Evolutionary conservation across 2,329 filamentous ascomycete genomes (phyloP).

Genomic region (Colletotrichum phormii): DNA sequence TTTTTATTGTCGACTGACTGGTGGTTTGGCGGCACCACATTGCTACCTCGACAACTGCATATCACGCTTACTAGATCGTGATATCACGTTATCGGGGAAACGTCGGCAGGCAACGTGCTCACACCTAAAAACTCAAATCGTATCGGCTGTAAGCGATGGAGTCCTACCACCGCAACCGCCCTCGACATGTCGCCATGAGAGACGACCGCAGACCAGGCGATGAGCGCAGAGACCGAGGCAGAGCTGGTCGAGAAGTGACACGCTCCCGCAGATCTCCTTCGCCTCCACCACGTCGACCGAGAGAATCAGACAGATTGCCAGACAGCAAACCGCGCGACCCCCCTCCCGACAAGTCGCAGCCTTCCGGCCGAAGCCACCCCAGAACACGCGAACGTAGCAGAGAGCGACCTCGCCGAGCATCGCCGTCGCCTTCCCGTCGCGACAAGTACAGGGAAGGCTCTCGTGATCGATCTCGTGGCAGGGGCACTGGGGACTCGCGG

Average conservation of each 20-base stretch:
- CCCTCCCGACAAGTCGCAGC: conserved; percentile 32
- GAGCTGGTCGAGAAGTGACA: conserved; percentile 51
- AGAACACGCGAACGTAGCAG: conserved; percentile 37
- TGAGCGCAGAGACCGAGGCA: conserved; percentile 54
- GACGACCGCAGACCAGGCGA: conserved; percentile 54
- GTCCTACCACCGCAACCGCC: conserved; percentile 32
- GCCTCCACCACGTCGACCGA: conserved; percentile 39
- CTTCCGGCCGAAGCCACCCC: conserved; percentile 32
- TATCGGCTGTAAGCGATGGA: conserved; percentile 32
- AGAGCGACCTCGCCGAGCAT: conserved; percentile 45
- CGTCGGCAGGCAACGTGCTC: conserved; percentile 34
- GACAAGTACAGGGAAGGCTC: conserved; percentile 22
- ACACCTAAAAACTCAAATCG: conserved; percentile 39
- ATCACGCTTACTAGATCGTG: conserved; percentile 20
- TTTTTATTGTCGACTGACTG: neutral
- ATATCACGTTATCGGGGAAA: conserved; percentile 37
- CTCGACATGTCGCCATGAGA: conserved; percentile 55
- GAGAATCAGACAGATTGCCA: conserved; percentile 42
- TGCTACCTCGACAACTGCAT: conserved; percentile 31
- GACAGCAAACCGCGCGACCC: conserved; percentile 34
- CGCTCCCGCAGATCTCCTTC: conserved; percentile 49
- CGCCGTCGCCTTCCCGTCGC: conserved; percentile 35
- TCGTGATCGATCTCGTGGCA: conserved; percentile 31
- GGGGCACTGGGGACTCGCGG: conserved; percentile 29
- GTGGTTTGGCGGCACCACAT: conserved; percentile 4